Base-by-base conservation (phyloP, 208 protist genomes). In the Balamuthia mandrillaris region DNA sequence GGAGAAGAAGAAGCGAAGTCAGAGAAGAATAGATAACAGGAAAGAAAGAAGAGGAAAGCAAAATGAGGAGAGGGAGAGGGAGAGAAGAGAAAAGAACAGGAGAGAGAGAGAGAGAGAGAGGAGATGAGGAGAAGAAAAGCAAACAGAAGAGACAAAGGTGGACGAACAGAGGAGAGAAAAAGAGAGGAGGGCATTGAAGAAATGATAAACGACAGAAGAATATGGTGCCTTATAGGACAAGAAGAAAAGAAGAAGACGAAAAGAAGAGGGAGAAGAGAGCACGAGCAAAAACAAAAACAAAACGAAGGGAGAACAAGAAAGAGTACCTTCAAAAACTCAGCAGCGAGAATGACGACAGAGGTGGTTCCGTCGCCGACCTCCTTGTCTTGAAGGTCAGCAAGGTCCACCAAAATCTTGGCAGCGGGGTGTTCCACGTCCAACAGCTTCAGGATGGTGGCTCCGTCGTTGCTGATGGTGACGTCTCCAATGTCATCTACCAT, bases 401-500 rank as follows among this genome's bases (percentile, higher is more conserved):
- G 94, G 83, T 99, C 96, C 0, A 99, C 98, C 5, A 99, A 93
- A 37, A 99, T 92, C 75, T 98, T 95, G 7, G 96, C 97, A 18
- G 96, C 95, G 18, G 97, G 97, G 91, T 98, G 96, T 84, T 97
- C 95, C 18, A 95, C 93, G 42, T 96, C 91, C 18, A 98, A 87
- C 78, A 93, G 77, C 72, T 93, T 88, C 0, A 98, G 82, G 66
- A 98, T 98, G 29, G 96, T 98, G n/a, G 99, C 99, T 68, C 99
- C 99, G 90, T 99, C 98, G 92, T 99, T 99, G 42, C 98, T 99
- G 68, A 99, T 96, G 9, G 95, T 96, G 21, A 99, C 96, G 89
- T 99, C 98, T 77, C 98, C 99, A 86, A 99, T 93, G 74, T 99
- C 97, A 88, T 99, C 98, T 3, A 99, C 98, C 9, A 99, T 91